Percentiles rank a stretch among this genome's conserved stretches.
Conservation (phyloP, 345 rosid species). For the Eucalyptus tenuipes region DNA sequence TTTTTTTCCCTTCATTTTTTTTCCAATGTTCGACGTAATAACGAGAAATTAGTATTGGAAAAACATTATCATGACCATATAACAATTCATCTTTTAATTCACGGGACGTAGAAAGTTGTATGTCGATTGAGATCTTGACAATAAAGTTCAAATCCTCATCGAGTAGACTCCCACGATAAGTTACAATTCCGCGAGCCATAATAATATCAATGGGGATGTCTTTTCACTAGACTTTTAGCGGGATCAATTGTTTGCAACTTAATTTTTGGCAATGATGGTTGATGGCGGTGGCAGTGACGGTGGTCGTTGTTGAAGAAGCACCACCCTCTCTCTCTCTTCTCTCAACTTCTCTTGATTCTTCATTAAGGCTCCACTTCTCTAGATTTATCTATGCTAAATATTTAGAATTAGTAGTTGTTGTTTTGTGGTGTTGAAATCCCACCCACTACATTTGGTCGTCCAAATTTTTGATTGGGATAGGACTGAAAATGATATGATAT, state of each 20-base stretch:
- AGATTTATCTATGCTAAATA: background rate
- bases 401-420: too few species aligned
- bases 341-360: too few species aligned
- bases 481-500: too few species aligned
- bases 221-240: background rate
- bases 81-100: background rate
- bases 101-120: too few species aligned
- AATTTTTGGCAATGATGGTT: background rate
- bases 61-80: background rate
- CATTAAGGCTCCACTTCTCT: background rate
- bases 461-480: too few species aligned
- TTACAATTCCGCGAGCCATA: background rate
- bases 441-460: too few species aligned
- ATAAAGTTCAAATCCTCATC: background rate
- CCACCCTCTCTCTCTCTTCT: too few species aligned
- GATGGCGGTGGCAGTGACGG: fast-evolving
- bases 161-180: background rate
- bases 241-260: background rate
- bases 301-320: too few species aligned
- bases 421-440: background rate
- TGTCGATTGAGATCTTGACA: background rate
- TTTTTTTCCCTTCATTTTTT: too few species aligned
- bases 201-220: background rate
- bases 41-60: too few species aligned
- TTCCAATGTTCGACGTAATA: background rate